A percentile compares a stretch with the other conserved stretches of the same genome.
Conservation (phyloP, 805 yeast genomes). For the Dipodascus albidus region DNA sequence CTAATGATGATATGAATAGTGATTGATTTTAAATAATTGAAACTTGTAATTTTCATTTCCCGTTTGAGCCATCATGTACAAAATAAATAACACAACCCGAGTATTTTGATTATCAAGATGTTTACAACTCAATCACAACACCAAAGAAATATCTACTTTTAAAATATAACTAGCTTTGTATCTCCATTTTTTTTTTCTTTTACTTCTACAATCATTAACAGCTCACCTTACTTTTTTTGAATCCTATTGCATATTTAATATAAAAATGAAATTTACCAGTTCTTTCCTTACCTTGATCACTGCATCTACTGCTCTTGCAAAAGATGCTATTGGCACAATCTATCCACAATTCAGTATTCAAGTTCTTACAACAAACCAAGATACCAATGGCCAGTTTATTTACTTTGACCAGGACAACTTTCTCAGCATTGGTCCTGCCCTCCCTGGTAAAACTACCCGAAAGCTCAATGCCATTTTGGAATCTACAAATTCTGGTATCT, state of each 20-base stretch:
- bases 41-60: background rate
- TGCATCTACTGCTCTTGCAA: background rate
- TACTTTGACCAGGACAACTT: background rate
- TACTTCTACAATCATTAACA: background rate
- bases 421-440: background rate
- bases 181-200: background rate
- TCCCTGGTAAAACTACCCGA: background rate
- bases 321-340: background rate
- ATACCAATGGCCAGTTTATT: background rate
- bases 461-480: background rate
- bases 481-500: background rate
- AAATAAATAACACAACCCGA: background rate
- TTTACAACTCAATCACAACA: background rate
- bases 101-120: background rate
- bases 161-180: background rate
- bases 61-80: background rate
- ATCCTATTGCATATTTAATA: background rate
- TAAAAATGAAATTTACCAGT: background rate
- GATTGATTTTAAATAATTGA: too few relatives aligned
- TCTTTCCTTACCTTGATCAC: background rate
- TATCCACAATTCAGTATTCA: conserved; percentile 1
- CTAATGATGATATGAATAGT: background rate
- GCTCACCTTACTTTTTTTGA: background rate
- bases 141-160: background rate
- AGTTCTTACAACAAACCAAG: background rate